Evolutionary conservation across 1,284 basidiomycete genomes (phyloP), one percentile per base, ranked within the genome.

Genomic region (Cutaneotrichosporon cutaneum): DNA sequence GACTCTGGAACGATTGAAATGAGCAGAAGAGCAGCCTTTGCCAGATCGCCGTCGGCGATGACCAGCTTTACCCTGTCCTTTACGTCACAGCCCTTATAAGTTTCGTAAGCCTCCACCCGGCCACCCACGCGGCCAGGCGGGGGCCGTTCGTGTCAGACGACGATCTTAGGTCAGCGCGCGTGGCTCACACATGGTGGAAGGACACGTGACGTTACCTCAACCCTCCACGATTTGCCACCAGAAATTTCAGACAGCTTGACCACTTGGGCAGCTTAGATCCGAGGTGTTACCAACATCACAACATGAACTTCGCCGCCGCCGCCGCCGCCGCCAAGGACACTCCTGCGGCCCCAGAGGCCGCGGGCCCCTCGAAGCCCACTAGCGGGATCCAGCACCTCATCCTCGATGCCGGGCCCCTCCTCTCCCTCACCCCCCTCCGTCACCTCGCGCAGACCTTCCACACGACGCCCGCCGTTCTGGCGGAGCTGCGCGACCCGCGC

Each of bases 341-440:
- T n/a, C n/a, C n/a, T n/a, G n/a, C n/a, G 22, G 35, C n/a, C 5
- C 11, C 52, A 21, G 35, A 16, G 8, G 13, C 33, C 22, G 33
- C 52, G 21, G 27, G 30, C 6, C n/a, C 33, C 21, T n/a, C 21
- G 4, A 26, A 21, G 22, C 35, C 52, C 22, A 47, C 65, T 32
- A 32, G 18, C 16, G 69, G 68, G 10, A 79, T 92, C 80, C 88
- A 86, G 77, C 86, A 85, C 67, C 85, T 97, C 11, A 88, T 97
- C 8, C 87, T 97, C 58, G 94, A 97, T 84, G 89, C 93, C 0
- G 93, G 92, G 2, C 93, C 94, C 1, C 82, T 97, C 1, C 85
- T 97, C 6, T 90, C 90, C 3, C 82, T 94, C 2, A 88, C 90
- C 0, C 91, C 93, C 2, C 83, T 96, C 22, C 85, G 90, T 18